Evolutionary conservation across 2,329 filamentous ascomycete species (phyloP).

Genomic region (Daldinia sp.): DNA sequence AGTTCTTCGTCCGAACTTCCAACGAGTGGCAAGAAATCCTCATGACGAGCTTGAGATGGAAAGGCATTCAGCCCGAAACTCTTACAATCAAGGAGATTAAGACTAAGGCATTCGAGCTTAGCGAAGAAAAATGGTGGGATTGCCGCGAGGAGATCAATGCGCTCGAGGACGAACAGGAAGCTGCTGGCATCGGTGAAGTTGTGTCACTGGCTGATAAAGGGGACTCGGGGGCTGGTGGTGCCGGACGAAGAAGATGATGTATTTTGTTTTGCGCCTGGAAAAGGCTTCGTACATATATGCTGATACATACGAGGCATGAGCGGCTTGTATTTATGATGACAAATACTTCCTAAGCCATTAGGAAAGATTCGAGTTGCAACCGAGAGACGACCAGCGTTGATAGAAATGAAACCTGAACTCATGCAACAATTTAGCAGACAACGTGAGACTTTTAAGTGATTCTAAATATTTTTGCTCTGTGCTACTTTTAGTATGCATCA

Average conservation of each 20-base stretch:
- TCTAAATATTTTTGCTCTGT: background rate
- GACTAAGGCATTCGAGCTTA: constrained; percentile 87
- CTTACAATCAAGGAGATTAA: constrained; percentile 91
- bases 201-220: constrained; percentile 84
- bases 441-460: background rate
- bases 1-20: constrained; percentile 91
- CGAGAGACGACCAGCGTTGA: background rate
- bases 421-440: background rate
- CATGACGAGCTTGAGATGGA: constrained; percentile 78
- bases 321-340: background rate
- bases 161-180: constrained; percentile 95
- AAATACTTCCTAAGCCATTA: background rate
- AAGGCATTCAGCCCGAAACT: constrained; percentile 73
- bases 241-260: constrained; percentile 49
- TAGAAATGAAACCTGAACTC: background rate
- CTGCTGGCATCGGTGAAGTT: constrained; percentile 93
- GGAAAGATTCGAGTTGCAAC: background rate
- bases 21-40: constrained; percentile 91
- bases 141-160: constrained; percentile 91
- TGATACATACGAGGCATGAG: background rate
- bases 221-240: constrained; percentile 65
- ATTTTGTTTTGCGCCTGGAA: background rate
- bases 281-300: background rate
- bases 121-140: constrained; percentile 99
- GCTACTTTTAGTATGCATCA: background rate